A percentile compares a stretch with the other conserved stretches of the same genome.
These are phyloP conservation scores for Lolium rigidum DNA, from an alignment of 176 grass and related monocot genomes.

Conservation along the genomic window DNA sequence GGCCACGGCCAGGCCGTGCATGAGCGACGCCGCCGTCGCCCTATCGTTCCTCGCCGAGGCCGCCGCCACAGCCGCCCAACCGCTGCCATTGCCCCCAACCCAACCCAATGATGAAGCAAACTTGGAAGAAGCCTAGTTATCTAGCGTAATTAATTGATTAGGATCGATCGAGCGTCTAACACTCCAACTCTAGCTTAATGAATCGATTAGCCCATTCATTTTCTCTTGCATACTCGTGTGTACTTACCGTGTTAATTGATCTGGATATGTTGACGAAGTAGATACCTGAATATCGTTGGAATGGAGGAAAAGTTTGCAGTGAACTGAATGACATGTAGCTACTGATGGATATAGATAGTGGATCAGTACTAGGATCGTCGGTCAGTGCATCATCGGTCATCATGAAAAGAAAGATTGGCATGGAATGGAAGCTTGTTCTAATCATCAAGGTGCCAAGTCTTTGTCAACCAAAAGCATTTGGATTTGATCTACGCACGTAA, in stretches of 20 bases:
- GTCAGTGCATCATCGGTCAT: background rate
- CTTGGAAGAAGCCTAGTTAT: background rate
- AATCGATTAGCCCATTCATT: no score
- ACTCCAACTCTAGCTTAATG: no score
- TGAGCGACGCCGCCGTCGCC: slow-evolving; percentile 28
- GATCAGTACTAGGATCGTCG: background rate
- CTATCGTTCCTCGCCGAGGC: slow-evolving; percentile 22
- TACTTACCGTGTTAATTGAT: no score
- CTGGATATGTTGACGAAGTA: background rate
- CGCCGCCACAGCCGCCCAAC: slow-evolving; percentile 1
- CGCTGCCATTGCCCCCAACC: background rate
- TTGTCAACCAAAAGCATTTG: background rate
- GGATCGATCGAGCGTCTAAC: background rate
- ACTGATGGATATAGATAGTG: no score
- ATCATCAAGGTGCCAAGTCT: background rate
- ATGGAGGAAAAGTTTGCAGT: background rate
- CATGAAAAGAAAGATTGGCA: background rate
- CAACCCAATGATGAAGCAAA: background rate
- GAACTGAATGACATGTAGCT: background rate
- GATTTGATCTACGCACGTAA: background rate
- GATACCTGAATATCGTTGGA: background rate
- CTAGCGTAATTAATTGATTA: background rate
- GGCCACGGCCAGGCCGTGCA: slow-evolving; percentile 26
- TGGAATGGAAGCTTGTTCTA: no score
- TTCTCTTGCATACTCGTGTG: no score